phyloP scores from a whole-genome alignment of 2,329 filamentous ascomycete species.

The Fusarium sp. region DNA sequence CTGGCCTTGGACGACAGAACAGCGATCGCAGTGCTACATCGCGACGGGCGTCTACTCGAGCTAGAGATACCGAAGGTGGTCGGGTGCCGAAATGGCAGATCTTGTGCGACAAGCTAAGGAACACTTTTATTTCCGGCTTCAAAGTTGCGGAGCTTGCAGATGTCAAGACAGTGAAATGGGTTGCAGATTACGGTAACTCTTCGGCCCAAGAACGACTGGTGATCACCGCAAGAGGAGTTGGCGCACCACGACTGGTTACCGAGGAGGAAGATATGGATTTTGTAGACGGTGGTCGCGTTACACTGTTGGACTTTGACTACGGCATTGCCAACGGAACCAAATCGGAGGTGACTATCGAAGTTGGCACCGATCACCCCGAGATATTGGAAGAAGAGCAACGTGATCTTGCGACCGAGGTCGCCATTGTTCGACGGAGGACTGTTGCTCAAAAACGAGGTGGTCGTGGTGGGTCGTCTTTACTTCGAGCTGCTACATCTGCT shows the following conservation, averaged over 20 bases:
- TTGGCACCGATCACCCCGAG: slow-evolving; percentile 77
- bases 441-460: slow-evolving; percentile 70
- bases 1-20: slow-evolving; percentile 48
- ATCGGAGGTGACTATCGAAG: slow-evolving; percentile 74
- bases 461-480: slow-evolving; percentile 55
- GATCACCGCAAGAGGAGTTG: slow-evolving; percentile 78
- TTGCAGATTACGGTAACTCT: slow-evolving; percentile 64
- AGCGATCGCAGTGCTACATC: slow-evolving; percentile 47
- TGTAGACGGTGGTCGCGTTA: slow-evolving; percentile 80
- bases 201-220: slow-evolving; percentile 69
- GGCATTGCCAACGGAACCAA: slow-evolving; percentile 65
- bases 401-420: slow-evolving; percentile 81
- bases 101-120: slow-evolving; percentile 74
- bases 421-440: slow-evolving; percentile 79
- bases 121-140: slow-evolving; percentile 75
- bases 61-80: slow-evolving; percentile 46
- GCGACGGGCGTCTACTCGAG: slow-evolving; percentile 49
- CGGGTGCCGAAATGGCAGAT: slow-evolving; percentile 75
- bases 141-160: slow-evolving; percentile 74
- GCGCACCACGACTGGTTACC: slow-evolving; percentile 65
- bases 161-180: slow-evolving; percentile 78
- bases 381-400: slow-evolving; percentile 77
- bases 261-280: slow-evolving; percentile 80
- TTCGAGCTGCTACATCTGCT: slow-evolving; percentile 62
- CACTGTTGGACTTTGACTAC: slow-evolving; percentile 80